These are phyloP conservation scores for Geotrichum carabidarum DNA, from an alignment of 1,139 yeast species.

Conservation along the genomic window DNA sequence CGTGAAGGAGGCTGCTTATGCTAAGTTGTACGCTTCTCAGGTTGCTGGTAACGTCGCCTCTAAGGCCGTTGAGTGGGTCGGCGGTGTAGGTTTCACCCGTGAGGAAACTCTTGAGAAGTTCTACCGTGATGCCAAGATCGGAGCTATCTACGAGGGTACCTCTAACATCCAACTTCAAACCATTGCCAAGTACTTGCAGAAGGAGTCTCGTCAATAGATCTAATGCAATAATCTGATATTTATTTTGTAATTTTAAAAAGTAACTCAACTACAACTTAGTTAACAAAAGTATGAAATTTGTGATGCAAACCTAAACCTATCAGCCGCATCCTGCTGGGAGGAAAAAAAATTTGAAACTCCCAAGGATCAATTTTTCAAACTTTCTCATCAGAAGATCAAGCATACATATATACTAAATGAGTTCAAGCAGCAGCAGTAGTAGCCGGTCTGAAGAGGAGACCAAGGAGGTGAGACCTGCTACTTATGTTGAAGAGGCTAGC, in stretches of 20 bases:
- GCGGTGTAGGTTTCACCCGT: conserved; percentile 46
- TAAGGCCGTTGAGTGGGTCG: conserved; percentile 46
- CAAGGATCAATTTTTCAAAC: background rate
- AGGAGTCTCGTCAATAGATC: conserved; percentile 29
- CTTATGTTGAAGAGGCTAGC: background rate
- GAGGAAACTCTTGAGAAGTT: conserved; percentile 43
- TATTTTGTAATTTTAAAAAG: too few relatives aligned
- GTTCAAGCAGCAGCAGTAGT: conserved; percentile 10
- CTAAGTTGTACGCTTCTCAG: conserved; percentile 42
- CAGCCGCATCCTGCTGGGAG: background rate
- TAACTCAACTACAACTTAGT: too few relatives aligned
- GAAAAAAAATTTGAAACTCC: background rate
- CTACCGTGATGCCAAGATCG: conserved; percentile 45
- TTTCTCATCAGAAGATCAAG: background rate
- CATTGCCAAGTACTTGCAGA: conserved; percentile 41
- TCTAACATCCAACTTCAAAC: conserved; percentile 44
- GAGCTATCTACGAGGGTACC: conserved; percentile 46
- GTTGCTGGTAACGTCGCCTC: conserved; percentile 42
- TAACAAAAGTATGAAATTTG: too few relatives aligned
- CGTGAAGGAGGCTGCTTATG: conserved; percentile 46
- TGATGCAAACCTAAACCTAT: too few relatives aligned
- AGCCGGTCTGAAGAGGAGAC: conserved; percentile 11
- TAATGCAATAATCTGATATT: background rate
- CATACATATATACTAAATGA: background rate
- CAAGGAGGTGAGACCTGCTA: background rate